Evolutionary conservation across 345 rosid genomes (phyloP), one percentile per base, ranked within the genome.

Genomic region (Kernera saxatilis): DNA sequence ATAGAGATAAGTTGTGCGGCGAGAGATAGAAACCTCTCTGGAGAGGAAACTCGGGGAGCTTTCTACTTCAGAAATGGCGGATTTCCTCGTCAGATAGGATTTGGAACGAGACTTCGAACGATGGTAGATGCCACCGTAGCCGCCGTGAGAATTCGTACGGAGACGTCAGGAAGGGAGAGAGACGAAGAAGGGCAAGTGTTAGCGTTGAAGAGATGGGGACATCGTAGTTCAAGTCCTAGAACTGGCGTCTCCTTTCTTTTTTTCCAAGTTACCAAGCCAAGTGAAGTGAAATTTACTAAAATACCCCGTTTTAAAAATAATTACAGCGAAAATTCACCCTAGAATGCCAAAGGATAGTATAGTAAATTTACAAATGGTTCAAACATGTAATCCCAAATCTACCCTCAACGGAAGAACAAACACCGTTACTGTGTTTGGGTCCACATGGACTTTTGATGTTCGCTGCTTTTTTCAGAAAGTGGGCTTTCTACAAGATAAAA

Each of bases 31-130:
- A 46, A 90, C 90, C 88, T 84, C 17, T 82, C 65, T 44, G 12
- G 83, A 78, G 49, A 56, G 56, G 57, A 86, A 79, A 73, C 83
- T 86, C 3, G 87, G 36, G 53, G 93, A 85, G n/a, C 74, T 70
- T 53, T 84, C 85, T 43, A 92, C 78, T 74, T 86, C 80, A 58
- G 74, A 67, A 54, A 89, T 76, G 56, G 93, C 93, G 29, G 87
- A 76, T 82, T 89, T 82, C 69, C 96, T 85, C 30, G 70, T 76
- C 45, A 79, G 56, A 78, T 85, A 89, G 5, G 81, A 73, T 73
- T 73, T 83, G 12, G 91, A 75, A 71, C 81, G 83, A 45, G 75
- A 87, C 64, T 76, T 68, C 53, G 67, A 78, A 43, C 70, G 64
- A 56, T 26, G 18, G 65, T 53, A 30, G 73, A 35, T 13, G 64